phyloP scores from a whole-genome alignment of 106 monocot species.

The Dendrobium catenatum region DNA sequence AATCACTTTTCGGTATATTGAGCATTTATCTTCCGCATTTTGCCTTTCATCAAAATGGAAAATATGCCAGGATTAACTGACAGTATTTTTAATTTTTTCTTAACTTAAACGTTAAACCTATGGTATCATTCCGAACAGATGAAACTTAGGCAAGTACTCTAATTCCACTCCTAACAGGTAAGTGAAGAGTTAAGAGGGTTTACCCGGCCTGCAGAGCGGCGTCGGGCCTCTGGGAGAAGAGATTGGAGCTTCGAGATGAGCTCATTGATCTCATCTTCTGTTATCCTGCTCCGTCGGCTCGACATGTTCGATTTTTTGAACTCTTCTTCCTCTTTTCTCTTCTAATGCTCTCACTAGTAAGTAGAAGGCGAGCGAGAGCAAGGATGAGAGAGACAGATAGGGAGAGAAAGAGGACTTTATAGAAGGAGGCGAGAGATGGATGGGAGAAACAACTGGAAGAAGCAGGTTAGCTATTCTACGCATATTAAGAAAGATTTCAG shows the following conservation, averaged over 20 bases:
- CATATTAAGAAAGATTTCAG: neutral
- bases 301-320: neutral
- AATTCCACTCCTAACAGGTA: no score
- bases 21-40: no score
- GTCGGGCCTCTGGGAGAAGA: conserved; percentile 52
- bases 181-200: neutral
- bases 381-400: neutral
- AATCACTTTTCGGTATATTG: no score
- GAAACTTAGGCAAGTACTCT: no score
- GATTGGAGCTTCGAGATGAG: conserved; percentile 77
- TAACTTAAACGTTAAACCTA: no score
- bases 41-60: no score
- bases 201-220: conserved; percentile 46
- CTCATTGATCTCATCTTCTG: conserved; percentile 65
- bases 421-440: neutral
- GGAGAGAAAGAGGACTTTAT: neutral
- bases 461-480: neutral
- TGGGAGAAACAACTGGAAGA: neutral
- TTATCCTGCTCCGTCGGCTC: conserved; percentile 8
- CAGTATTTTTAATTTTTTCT: no score
- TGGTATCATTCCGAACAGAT: no score
- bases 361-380: no score
- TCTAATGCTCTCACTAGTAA: neutral
- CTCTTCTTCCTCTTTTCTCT: neutral
- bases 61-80: no score